Conservation (phyloP, 257 asterid species). For the Primulina tabacum region DNA sequence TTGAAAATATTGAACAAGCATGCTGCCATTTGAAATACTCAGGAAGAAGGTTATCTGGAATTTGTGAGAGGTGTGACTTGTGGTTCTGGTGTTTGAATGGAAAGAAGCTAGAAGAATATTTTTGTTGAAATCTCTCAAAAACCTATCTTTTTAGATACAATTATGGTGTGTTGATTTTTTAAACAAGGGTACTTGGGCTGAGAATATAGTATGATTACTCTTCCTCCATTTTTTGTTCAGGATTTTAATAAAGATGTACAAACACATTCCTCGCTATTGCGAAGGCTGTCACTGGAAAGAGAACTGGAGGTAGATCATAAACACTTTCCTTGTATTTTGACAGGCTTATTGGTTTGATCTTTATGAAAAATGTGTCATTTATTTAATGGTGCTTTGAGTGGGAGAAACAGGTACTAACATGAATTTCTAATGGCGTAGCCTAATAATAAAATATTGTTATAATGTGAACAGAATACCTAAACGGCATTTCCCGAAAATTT, state of each 20-base stretch:
- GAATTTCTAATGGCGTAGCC: not conserved
- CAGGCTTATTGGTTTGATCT: not conserved
- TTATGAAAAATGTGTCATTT: not conserved
- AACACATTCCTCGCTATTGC: constrained; percentile 79
- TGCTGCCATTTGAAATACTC: not conserved
- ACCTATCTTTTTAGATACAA: not conserved
- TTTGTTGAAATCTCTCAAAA: not conserved
- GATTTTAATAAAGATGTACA: constrained; percentile 46
- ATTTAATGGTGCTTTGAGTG: constrained; percentile 20
- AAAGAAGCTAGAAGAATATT: not conserved
- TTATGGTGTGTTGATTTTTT: constrained; percentile 19
- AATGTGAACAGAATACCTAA: constrained; percentile 1
- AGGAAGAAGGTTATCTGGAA: not conserved
- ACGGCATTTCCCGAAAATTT: constrained; percentile 5
- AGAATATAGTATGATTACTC: constrained; percentile 16
- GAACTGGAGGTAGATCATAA: constrained; percentile 60
- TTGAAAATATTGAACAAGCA: not conserved
- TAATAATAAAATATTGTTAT: not conserved
- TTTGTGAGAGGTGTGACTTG: not conserved
- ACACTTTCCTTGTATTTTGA: no score
- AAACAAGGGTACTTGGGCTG: not conserved
- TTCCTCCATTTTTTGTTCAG: constrained; percentile 28
- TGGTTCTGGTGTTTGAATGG: constrained; percentile 6
- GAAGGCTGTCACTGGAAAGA: constrained; percentile 66
- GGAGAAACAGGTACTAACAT: not conserved